Conservation (phyloP, 2,329 filamentous ascomycete species). For the Basipetospora chlamydospora region DNA sequence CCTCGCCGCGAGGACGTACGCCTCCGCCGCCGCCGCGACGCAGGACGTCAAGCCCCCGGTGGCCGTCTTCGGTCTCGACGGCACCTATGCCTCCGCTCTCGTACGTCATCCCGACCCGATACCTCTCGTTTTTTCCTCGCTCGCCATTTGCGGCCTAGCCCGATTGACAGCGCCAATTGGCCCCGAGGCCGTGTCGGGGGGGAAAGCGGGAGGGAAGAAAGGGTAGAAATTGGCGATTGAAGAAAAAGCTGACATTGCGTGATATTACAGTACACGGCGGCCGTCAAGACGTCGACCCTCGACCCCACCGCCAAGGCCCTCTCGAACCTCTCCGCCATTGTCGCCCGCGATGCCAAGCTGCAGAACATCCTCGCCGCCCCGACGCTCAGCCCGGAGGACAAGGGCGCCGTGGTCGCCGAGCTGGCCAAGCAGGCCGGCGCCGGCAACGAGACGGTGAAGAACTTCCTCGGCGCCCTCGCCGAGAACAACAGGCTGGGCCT, state of each 20-base stretch:
- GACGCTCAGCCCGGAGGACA: slow-evolving; percentile 65
- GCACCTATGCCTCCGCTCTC: slow-evolving; percentile 96
- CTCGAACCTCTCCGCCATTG: slow-evolving; percentile 50
- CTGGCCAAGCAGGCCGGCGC: slow-evolving; percentile 68
- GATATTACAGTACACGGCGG: slow-evolving; percentile 74
- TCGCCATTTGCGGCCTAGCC: too few relatives aligned
- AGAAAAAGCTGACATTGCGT: neutral
- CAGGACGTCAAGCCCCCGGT: slow-evolving; percentile 70
- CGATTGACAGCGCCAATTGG: too few relatives aligned
- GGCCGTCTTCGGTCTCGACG: slow-evolving; percentile 87
- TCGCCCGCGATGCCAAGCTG: slow-evolving; percentile 78
- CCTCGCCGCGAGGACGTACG: slow-evolving; percentile 61
- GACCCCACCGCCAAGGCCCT: slow-evolving; percentile 76
- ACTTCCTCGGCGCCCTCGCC: slow-evolving; percentile 80
- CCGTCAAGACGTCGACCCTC: slow-evolving; percentile 73
- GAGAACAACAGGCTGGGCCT: slow-evolving; percentile 91
- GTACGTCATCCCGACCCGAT: slow-evolving; percentile 44
- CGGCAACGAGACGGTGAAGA: slow-evolving; percentile 70
- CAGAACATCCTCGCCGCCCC: slow-evolving; percentile 61
- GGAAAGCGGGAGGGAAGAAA: neutral
- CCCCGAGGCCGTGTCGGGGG: neutral
- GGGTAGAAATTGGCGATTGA: neutral
- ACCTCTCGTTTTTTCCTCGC: neutral
- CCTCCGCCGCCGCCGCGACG: slow-evolving; percentile 58
- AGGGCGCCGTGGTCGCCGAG: slow-evolving; percentile 73